Percentiles rank a stretch among this genome's conserved stretches.
Evolutionary conservation across 192 early-diverging fungal species (phyloP).

Genomic region (Coemansia sp.): DNA sequence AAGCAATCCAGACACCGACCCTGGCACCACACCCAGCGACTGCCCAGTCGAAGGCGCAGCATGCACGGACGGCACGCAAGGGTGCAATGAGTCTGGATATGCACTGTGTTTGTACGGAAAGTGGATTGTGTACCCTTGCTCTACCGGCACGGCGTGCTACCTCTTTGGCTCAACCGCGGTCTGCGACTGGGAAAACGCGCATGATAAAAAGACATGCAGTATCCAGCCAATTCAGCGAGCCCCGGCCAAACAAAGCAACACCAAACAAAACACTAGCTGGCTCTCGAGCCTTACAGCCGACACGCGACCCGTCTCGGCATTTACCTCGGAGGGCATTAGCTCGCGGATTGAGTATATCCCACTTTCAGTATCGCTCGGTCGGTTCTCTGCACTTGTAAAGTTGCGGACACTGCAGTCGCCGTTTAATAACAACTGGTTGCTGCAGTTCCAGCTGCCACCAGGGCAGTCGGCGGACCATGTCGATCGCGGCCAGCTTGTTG

Average conservation of each 20-base stretch:
- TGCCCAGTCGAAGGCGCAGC: conserved; percentile 28
- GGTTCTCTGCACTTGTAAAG: conserved; percentile 25
- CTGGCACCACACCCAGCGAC: neutral
- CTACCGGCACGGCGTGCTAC: conserved; percentile 26
- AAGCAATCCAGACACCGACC: neutral
- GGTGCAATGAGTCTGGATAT: conserved; percentile 23
- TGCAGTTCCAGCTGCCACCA: conserved; percentile 17
- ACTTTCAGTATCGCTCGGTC: conserved; percentile 4
- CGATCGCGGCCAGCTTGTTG: neutral
- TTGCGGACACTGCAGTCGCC: conserved; percentile 20
- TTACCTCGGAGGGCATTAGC: conserved; percentile 21
- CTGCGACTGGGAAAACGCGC: conserved; percentile 30
- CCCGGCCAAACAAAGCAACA: neutral
- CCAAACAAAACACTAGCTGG: neutral
- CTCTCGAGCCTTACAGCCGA: neutral
- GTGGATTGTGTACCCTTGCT: conserved; percentile 33
- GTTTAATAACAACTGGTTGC: conserved; percentile 17
- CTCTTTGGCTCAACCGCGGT: conserved; percentile 13
- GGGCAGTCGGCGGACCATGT: conserved; percentile 17
- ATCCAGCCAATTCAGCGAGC: conserved; percentile 4
- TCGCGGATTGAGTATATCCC: conserved; percentile 28
- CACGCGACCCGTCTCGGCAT: conserved; percentile 12
- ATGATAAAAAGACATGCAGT: conserved; percentile 6
- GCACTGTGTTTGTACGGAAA: conserved; percentile 23
- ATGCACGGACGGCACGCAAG: conserved; percentile 17